Evolutionary conservation across 2,329 filamentous ascomycete genomes (phyloP), one percentile per base, ranked within the genome.

Genomic region (Colletotrichum sp.): DNA sequence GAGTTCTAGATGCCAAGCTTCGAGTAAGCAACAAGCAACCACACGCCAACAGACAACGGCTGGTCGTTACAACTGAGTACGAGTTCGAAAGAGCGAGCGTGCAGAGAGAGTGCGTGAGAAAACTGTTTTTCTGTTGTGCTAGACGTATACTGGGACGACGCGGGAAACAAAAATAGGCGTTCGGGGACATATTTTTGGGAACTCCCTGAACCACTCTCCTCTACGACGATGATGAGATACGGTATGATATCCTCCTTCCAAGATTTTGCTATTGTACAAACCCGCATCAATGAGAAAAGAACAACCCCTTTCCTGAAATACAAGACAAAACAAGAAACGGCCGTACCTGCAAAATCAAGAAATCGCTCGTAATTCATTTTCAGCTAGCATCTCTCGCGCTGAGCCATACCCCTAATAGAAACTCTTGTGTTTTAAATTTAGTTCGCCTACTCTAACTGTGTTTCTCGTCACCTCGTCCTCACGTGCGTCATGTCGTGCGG

Each of bases 1-100:
- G 89, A 92, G 81, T 92, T 92, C 75, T 92, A 82, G 16, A 43
- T 16, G 22, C 30, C 58, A 34, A 22, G 58, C 16, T 13, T n/a
- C 22, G 8, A 34, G 18, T 15, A 62, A 32, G n/a, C 32, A 13
- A 61, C 32, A 32, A 61, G 34, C 13, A 61, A 32, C 18, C 58
- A 34, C 58, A 62, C 12, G 30, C 22, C 12, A 25, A 22, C 58
- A n/a, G 58, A n/a, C 32, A 62, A 22, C n/a, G 36, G 52, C 18
- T 18, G 18, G 58, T 28, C 32, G 43, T 18, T 52, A 25, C 28
- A 43, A 12, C 18, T 43, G 36, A 27, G 10, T 58, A 43, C 48
- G 60, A 56, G 39, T 36, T 18, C 39, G 8, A 52, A 60, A 67
- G 61, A 58, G 67, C 66, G 48, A 67, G 15, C 36, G 30, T 34